A percentile compares a stretch with the other conserved stretches of the same genome.
phyloP scores from a whole-genome alignment of 352 stramenopile species.

The Thalassiosira mediterranea region DNA sequence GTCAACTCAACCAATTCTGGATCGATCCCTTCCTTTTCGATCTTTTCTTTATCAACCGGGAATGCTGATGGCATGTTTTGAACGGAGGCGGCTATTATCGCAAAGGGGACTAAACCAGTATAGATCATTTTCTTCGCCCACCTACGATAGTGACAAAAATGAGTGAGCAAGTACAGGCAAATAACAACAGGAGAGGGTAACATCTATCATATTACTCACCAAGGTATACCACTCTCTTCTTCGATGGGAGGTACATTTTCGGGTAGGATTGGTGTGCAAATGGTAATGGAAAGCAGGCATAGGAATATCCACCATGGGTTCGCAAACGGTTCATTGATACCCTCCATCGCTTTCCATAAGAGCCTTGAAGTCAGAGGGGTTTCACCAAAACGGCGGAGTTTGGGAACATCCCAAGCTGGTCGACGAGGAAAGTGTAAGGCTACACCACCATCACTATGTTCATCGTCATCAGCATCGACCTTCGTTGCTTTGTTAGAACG shows the following conservation, averaged over 20 bases:
- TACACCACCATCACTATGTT: too few species aligned
- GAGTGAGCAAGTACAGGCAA: too few species aligned
- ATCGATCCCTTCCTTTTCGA: slow-evolving; percentile 31
- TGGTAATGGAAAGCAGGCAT: slow-evolving; percentile 21
- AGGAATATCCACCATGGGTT: slow-evolving; percentile 30
- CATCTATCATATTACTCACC: too few species aligned
- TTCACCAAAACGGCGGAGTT: slow-evolving; percentile 14
- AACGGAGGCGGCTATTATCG: slow-evolving; percentile 22
- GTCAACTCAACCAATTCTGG: slow-evolving; percentile 26
- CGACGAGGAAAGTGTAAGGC: slow-evolving; percentile 1
- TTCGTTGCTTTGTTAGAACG: slow-evolving; percentile 8
- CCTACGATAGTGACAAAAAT: too few species aligned
- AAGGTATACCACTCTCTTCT: slow-evolving; percentile 31
- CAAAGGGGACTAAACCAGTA: slow-evolving; percentile 12
- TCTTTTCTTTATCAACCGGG: slow-evolving; percentile 17
- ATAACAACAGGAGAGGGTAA: too few species aligned
- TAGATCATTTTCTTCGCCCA: slow-evolving; percentile 36
- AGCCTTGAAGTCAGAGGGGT: slow-evolving; percentile 14
- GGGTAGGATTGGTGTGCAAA: slow-evolving; percentile 21
- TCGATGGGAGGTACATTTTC: slow-evolving; percentile 18
- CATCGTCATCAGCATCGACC: background rate
- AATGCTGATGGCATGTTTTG: slow-evolving; percentile 33
- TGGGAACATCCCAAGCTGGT: slow-evolving; percentile 25
- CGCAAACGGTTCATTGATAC: slow-evolving; percentile 33
- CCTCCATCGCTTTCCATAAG: slow-evolving; percentile 31